Conservation (phyloP, 768 basidiomycete species). For the Neoboletus subvelutipes region DNA sequence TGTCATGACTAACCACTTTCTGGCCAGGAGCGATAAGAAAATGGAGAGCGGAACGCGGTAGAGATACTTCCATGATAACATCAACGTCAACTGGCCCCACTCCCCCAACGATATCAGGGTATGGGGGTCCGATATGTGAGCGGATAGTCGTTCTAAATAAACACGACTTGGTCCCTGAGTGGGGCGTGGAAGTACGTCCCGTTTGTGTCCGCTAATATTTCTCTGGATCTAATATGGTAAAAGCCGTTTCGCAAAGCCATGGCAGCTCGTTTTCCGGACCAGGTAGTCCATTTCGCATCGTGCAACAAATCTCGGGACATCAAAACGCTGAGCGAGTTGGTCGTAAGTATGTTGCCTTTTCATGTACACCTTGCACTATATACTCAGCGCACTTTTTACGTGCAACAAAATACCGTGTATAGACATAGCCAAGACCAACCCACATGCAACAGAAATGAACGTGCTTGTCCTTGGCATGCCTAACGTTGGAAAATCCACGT, state of each 20-base stretch:
- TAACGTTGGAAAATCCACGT: conserved; percentile 95
- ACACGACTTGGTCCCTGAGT: conserved; percentile 84
- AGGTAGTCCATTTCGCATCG: conserved; percentile 68
- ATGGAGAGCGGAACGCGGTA: conserved; percentile 70
- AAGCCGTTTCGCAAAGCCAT: conserved; percentile 78
- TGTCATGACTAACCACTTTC: conserved; percentile 20
- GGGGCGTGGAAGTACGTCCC: conserved; percentile 75
- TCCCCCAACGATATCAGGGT: conserved; percentile 12
- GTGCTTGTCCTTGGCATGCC: conserved; percentile 98
- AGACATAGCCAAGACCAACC: conserved; percentile 72
- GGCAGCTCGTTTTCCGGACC: conserved; percentile 67
- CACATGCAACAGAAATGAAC: conserved; percentile 74
- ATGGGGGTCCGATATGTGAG: conserved; percentile 54
- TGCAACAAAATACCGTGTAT: not conserved
- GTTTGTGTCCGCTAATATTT: conserved; percentile 5
- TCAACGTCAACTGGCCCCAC: conserved; percentile 32
- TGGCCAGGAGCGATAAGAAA: conserved; percentile 58
- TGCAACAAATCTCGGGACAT: conserved; percentile 69
- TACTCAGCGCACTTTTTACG: conserved; percentile 1
- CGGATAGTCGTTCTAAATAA: conserved; percentile 92
- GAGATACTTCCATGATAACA: conserved; percentile 43
- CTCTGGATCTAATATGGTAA: conserved; percentile 12
- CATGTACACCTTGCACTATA: not conserved
- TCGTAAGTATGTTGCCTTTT: conserved; percentile 63
- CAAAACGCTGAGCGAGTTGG: conserved; percentile 57